These are phyloP conservation scores for Bjerkandera adusta DNA, from an alignment of 1,284 basidiomycete genomes.

Conservation along the genomic window DNA sequence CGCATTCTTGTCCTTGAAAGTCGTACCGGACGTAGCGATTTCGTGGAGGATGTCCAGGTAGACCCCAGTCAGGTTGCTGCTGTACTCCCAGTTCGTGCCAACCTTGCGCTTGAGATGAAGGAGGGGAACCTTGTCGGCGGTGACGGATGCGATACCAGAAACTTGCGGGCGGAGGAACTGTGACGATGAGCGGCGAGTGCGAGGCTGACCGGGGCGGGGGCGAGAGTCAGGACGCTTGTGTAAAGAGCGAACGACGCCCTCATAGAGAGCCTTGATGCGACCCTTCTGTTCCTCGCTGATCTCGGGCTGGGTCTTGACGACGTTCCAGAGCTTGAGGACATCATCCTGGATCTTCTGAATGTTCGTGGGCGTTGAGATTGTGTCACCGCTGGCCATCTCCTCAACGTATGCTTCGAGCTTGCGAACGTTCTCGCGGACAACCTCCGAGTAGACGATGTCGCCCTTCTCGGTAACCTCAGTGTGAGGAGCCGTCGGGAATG, in stretches of 20 bases:
- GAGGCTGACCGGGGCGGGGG: slow-evolving; percentile 49
- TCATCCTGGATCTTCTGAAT: slow-evolving; percentile 97
- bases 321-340: slow-evolving; percentile 94
- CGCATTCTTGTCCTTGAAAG: slow-evolving; percentile 98
- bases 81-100: slow-evolving; percentile 95
- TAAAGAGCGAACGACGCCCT: slow-evolving; percentile 87
- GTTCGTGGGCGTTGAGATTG: slow-evolving; percentile 79
- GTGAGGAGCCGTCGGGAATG: slow-evolving; percentile 96
- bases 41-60: slow-evolving; percentile 97
- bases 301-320: slow-evolving; percentile 95
- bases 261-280: slow-evolving; percentile 95
- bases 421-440: slow-evolving; percentile 92
- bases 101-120: slow-evolving; percentile 97
- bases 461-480: slow-evolving; percentile 93
- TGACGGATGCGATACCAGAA: slow-evolving; percentile 72
- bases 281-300: slow-evolving; percentile 98
- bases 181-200: slow-evolving; percentile 85
- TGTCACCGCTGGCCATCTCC: slow-evolving; percentile 97
- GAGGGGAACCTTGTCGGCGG: slow-evolving; percentile 90
- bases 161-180: slow-evolving; percentile 93
- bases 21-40: slow-evolving; percentile 96
- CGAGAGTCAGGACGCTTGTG: slow-evolving; percentile 62
- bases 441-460: slow-evolving; percentile 93
- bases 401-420: slow-evolving; percentile 98
- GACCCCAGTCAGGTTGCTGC: slow-evolving; percentile 92